phyloP scores from a whole-genome alignment of 495 filamentous ascomycete genomes.

The Penicillium argentinense region DNA sequence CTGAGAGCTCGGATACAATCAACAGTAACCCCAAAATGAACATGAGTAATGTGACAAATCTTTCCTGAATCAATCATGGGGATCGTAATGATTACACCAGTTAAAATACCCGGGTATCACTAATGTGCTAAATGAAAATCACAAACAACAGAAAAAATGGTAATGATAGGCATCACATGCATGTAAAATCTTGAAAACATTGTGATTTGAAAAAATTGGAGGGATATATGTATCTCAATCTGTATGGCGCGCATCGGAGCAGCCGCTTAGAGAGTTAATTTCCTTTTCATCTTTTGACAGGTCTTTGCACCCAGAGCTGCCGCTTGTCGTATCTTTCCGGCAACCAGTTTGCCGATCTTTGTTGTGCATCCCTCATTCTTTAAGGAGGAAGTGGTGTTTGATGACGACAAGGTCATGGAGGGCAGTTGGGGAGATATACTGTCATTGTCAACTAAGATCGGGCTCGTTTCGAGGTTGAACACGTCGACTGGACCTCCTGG shows the following conservation, averaged over 20 bases:
- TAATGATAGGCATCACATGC: too few relatives aligned
- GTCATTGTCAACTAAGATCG: neutral
- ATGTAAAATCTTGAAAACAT: too few relatives aligned
- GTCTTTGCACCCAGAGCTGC: neutral
- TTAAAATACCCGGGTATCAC: too few relatives aligned
- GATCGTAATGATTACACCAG: too few relatives aligned
- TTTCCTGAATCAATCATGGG: too few relatives aligned
- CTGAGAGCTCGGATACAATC: neutral
- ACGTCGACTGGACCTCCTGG: neutral
- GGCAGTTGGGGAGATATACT: neutral
- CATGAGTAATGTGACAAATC: neutral
- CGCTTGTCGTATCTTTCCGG: conserved; percentile 1
- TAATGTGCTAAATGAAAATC: too few relatives aligned
- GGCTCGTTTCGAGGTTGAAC: too few relatives aligned
- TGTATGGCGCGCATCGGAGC: too few relatives aligned
- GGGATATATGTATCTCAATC: too few relatives aligned
- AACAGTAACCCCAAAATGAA: neutral
- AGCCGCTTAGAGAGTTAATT: conserved; percentile 1
- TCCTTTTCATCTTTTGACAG: neutral
- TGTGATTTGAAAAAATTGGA: too few relatives aligned
- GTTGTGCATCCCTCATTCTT: neutral
- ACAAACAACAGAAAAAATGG: too few relatives aligned
- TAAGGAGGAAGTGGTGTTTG: neutral
- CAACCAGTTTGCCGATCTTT: conserved; percentile 2
- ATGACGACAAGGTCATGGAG: conserved; percentile 3